These are phyloP conservation scores for Macrocybe gigantea DNA, from an alignment of 768 basidiomycete species.

Conservation along the genomic window DNA sequence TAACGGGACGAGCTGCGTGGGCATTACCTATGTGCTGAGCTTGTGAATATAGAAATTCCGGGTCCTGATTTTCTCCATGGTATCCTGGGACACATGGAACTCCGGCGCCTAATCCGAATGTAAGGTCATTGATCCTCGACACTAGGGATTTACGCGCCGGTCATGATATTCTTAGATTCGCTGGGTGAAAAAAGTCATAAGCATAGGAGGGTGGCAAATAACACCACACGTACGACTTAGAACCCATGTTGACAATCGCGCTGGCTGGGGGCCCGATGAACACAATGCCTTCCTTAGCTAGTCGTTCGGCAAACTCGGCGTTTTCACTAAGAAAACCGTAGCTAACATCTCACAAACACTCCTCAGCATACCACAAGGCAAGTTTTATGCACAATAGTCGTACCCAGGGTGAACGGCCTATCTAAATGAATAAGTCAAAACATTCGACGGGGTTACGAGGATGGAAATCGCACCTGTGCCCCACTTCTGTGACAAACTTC, in stretches of 20 bases:
- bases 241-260: conserved; percentile 93
- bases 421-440: conserved; percentile 1
- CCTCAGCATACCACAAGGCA: conserved; percentile 1
- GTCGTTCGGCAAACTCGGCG: conserved; percentile 66
- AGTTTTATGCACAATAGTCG: not conserved
- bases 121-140: not conserved
- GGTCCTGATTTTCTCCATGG: conserved; percentile 79
- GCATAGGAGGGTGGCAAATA: not conserved
- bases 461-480: conserved; percentile 58
- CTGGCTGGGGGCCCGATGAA: conserved; percentile 88
- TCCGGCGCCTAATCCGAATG: conserved; percentile 52
- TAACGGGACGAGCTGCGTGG: too few species aligned
- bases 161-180: conserved; percentile 96
- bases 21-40: conserved; percentile 62
- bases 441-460: not conserved
- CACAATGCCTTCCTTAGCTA: conserved; percentile 74
- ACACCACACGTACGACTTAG: conserved; percentile 62
- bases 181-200: conserved; percentile 27
- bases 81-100: conserved; percentile 96
- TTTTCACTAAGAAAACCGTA: conserved; percentile 95
- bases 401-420: conserved; percentile 94
- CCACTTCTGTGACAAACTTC: conserved; percentile 76
- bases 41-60: conserved; percentile 58
- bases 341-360: conserved; percentile 22
- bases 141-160: conserved; percentile 34